Evolutionary conservation across 2,329 filamentous ascomycete species (phyloP).

Genomic region (Aspergillus sp.): DNA sequence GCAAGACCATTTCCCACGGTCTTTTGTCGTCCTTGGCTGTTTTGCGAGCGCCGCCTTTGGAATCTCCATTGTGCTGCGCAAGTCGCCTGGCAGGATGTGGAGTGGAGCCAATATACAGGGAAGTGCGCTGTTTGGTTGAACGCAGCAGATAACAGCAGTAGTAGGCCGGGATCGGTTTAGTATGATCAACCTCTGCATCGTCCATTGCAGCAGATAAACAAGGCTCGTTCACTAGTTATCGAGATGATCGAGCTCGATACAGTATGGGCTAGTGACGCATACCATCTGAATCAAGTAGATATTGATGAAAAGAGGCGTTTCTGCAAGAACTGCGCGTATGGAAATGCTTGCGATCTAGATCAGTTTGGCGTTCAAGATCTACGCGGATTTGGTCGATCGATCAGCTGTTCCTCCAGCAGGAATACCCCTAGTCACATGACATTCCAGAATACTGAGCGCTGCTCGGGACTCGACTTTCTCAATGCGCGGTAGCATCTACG

Average conservation of each 20-base stretch:
- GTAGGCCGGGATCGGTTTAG: conserved; percentile 75
- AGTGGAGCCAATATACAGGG: conserved; percentile 87
- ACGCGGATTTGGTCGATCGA: background rate
- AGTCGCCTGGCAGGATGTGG: conserved; percentile 83
- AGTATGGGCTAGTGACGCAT: background rate
- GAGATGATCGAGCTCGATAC: background rate
- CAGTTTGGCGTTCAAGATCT: background rate
- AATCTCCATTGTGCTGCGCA: conserved; percentile 85
- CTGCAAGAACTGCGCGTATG: background rate
- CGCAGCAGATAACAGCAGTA: conserved; percentile 93
- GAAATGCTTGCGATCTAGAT: background rate
- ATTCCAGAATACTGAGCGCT: background rate
- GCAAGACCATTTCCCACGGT: conserved; percentile 87
- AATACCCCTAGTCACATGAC: background rate
- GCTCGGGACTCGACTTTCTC: background rate
- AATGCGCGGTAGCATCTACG: background rate
- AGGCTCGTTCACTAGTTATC: background rate
- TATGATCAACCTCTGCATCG: conserved; percentile 22
- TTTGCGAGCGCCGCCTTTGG: conserved; percentile 75
- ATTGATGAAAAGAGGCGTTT: background rate
- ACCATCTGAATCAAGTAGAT: background rate
- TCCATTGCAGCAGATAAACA: conserved; percentile 20
- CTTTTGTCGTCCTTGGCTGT: conserved; percentile 70
- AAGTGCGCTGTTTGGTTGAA: conserved; percentile 70
- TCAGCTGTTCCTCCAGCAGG: background rate